Base-by-base conservation (phyloP, 495 filamentous ascomycete species). In the Talaromyces trachyspermus region DNA sequence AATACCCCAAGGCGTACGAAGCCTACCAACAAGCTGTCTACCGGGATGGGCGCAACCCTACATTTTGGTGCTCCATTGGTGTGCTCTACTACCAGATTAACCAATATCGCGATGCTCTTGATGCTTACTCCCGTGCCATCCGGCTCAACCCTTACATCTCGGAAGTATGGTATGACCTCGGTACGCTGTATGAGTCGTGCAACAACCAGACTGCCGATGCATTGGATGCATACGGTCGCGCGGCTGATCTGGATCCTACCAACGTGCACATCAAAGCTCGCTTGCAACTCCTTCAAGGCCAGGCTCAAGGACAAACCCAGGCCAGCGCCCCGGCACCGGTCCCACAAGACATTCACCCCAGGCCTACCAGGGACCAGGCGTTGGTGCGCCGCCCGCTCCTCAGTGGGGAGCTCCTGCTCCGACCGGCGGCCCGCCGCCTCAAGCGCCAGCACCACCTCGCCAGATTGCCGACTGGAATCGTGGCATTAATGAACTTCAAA, bases 41-140 rank as follows among this genome's bases (percentile, higher is more conserved):
- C 60, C 88, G 92, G 45, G 92, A 99, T 61, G 94, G 94, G 18
- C 83, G 92, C 55, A 99, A 99, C 56, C 94, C 92, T 20, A 99
- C 92, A 10, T 99, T 99, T 74, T 99, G 92, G 92, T 97, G 94
- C 71, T 99, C 92, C 18, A 99, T 99, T 62, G 92, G 92, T 60
- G 92, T 99, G 14, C 79, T 99, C 29, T 99, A 99, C 61, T 99
- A 97, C 69, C 92, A 99, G 69, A 99, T 99, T 72, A 99, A 99
- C 63, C 92, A 99, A 74, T 99, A 99, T 64, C 83, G 92, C 42
- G 92, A 99, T 74, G 92, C 92, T 14, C 79, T 99, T 42, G 92
- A 99, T 76, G 92, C 92, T 51, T 99, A 99, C 68, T 95, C 89
- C 54, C 88, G 92, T 50, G 92, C 92, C 35, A 99, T 99, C 57